Conservation (phyloP, 78 protist genomes). For the Dictyostelium capitatum region DNA sequence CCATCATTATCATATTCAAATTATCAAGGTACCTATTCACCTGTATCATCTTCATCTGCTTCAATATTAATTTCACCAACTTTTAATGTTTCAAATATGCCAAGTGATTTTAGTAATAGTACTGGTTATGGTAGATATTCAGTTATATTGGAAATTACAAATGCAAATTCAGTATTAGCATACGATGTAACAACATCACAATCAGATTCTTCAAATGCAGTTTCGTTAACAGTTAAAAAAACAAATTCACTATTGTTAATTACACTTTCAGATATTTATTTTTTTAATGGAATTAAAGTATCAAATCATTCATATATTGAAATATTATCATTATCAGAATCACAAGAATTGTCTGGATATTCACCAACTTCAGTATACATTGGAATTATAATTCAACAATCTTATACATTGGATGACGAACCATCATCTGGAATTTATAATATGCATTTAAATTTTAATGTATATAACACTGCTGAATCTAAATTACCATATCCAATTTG, state of each 20-base stretch:
- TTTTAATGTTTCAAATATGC: background rate
- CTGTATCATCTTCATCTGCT: background rate
- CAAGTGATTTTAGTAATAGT: background rate
- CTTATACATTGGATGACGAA: too few relatives aligned
- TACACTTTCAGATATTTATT: background rate
- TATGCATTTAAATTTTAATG: too few relatives aligned
- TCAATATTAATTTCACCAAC: background rate
- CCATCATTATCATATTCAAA: background rate
- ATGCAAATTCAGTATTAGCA: background rate
- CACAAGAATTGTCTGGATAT: background rate
- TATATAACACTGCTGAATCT: too few relatives aligned
- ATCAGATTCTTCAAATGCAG: background rate
- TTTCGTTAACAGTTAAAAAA: background rate
- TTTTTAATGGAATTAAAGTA: background rate
- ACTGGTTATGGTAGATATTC: background rate
- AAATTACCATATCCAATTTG: too few relatives aligned
- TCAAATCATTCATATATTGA: constrained; percentile 4
- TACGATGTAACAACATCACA: background rate
- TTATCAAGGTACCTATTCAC: constrained; percentile 1
- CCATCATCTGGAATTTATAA: too few relatives aligned
- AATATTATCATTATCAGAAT: background rate
- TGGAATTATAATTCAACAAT: background rate
- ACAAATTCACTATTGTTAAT: background rate
- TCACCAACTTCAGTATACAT: background rate
- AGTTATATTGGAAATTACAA: background rate